Conservation (phyloP, 129 eudicot species). For the Pittosporum tobira region DNA sequence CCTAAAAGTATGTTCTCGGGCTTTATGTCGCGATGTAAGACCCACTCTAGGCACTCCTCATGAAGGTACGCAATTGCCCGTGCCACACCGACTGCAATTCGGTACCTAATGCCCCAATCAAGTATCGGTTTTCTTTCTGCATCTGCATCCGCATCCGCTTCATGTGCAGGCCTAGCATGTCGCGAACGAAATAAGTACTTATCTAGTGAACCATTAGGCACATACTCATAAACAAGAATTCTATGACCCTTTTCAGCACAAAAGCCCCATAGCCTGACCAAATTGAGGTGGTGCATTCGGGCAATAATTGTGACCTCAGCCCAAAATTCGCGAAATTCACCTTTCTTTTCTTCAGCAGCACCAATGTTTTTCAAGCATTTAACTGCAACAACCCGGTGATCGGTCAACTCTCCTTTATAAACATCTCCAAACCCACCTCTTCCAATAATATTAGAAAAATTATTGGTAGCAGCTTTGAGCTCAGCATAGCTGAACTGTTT, state of each 20-base stretch:
- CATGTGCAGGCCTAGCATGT: conserved; percentile 15
- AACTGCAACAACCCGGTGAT: conserved; percentile 76
- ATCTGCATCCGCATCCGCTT: neutral
- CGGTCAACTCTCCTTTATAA: conserved; percentile 63
- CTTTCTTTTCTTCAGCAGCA: conserved; percentile 46
- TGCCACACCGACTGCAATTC: conserved; percentile 89
- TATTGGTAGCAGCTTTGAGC: conserved; percentile 57
- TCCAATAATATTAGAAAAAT: conserved; percentile 65
- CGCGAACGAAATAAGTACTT: conserved; percentile 51
- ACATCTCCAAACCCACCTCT: conserved; percentile 87
- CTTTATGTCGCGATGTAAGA: conserved; percentile 89
- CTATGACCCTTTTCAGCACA: conserved; percentile 83
- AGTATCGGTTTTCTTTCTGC: conserved; percentile 44
- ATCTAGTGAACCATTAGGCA: conserved; percentile 81
- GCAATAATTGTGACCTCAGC: conserved; percentile 94
- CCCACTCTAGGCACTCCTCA: conserved; percentile 95
- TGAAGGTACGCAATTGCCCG: conserved; percentile 86
- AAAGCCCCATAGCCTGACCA: conserved; percentile 87
- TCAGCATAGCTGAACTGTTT: conserved; percentile 71
- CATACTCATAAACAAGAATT: conserved; percentile 79
- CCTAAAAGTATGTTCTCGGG: conserved; percentile 95
- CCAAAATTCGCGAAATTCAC: conserved; percentile 58
- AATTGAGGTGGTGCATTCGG: conserved; percentile 87
- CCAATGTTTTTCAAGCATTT: conserved; percentile 58
- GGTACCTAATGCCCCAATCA: conserved; percentile 76